Evolutionary conservation across 345 rosid genomes (phyloP).

Genomic region (Eucalyptus cloeziana): DNA sequence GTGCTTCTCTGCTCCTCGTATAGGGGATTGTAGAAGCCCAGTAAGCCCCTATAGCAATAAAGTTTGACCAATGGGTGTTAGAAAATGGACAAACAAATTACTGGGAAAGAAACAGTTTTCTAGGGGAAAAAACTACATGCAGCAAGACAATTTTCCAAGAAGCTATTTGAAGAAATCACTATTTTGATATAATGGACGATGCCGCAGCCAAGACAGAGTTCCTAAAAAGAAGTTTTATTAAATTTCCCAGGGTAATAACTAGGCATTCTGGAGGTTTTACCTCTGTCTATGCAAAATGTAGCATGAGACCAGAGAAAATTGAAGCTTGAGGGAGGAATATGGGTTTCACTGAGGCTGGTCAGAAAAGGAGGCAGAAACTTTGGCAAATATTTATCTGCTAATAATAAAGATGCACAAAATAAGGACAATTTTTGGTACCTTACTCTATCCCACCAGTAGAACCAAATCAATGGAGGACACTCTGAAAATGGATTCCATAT

Average conservation of each 20-base stretch:
- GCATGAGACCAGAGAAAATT: neutral
- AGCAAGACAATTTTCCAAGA: neutral
- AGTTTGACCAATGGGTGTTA: neutral
- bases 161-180: neutral
- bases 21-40: constrained; percentile 87
- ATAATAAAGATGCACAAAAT: neutral
- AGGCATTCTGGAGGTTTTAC: neutral
- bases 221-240: neutral
- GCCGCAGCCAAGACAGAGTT: neutral
- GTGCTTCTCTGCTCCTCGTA: constrained; percentile 82
- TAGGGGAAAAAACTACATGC: neutral
- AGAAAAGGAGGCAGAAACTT: neutral
- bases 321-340: neutral
- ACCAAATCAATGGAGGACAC: neutral
- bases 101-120: neutral
- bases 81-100: neutral
- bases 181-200: neutral
- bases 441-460: neutral
- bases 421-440: neutral
- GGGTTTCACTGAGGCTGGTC: neutral
- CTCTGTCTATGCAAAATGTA: neutral
- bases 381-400: neutral
- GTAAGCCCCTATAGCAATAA: constrained; percentile 64
- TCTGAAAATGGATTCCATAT: neutral
- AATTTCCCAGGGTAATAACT: neutral